phyloP scores from a whole-genome alignment of 129 eudicot genomes.

The sunflower (Helianthus annuus) region DNA sequence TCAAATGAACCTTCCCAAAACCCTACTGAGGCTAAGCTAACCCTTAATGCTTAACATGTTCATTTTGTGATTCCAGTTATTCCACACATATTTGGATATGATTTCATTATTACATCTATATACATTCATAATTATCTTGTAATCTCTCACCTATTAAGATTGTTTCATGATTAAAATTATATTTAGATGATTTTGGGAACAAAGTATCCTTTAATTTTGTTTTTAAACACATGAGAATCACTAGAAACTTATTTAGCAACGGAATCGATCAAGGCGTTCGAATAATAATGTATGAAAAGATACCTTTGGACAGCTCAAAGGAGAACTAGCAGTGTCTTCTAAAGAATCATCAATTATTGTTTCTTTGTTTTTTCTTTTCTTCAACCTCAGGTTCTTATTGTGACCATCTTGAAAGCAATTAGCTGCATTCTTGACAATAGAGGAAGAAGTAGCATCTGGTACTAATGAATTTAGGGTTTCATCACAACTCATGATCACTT shows the following conservation, averaged over 20 bases:
- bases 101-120: no score
- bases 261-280: neutral
- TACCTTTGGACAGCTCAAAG: conserved; percentile 66
- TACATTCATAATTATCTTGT: no score
- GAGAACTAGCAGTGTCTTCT: conserved; percentile 89
- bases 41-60: neutral
- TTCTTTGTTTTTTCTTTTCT: conserved; percentile 50
- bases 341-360: conserved; percentile 50
- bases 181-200: no score
- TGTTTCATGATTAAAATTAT: no score
- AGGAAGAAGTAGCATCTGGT: conserved; percentile 58
- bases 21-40: neutral
- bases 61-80: neutral
- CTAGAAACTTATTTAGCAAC: neutral
- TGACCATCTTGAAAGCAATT: conserved; percentile 24
- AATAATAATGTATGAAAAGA: neutral
- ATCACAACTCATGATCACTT: conserved; percentile 30
- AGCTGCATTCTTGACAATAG: conserved; percentile 28
- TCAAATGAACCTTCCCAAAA: conserved; percentile 11
- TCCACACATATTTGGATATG: no score
- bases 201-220: neutral
- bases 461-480: conserved; percentile 34
- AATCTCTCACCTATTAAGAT: no score
- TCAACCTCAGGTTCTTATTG: conserved; percentile 35
- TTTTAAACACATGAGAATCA: neutral